Evolutionary conservation across 2,329 filamentous ascomycete species (phyloP), one percentile per base, ranked within the genome.

Genomic region (Aspergillus awamori): DNA sequence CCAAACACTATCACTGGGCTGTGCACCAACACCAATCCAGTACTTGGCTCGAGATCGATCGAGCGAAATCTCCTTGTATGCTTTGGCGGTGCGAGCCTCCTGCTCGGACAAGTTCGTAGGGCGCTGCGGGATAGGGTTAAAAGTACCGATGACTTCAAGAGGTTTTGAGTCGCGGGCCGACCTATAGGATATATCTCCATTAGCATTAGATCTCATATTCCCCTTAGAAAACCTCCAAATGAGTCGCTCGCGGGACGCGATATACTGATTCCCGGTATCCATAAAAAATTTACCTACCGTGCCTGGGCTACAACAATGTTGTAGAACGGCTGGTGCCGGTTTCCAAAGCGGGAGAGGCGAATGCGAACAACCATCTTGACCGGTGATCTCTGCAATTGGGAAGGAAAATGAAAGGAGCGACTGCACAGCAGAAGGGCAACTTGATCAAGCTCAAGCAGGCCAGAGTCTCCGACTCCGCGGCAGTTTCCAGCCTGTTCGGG

Each of bases 261-360:
- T 30, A 33, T 33, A n/a, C 30, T 11, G 26, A 39, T 41, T 24
- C 33, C n/a, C n/a, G 13, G 33, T 30, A 20, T 26, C 59, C 36
- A 45, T 49, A 39, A 59, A 58, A 54, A 48, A 51, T 51, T 48
- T 49, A 68, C 83, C 67, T 85, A 96, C 91, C 93, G 89, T 51
- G 93, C 93, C 73, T 98, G 94, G 15, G 93, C 87, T 66, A 99
- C 91, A 67, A 98, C 92, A 66, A 99, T 97, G 81, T 99, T 99
- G 85, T 97, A 99, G 71, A 97, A 90, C 2, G 95, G 94, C n/a
- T 86, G 77, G 76, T 96, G 93, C 67, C 86, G 87, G 77, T 90
- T 92, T 75, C 93, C 93, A 77, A 98, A 97, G 77, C 95, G 93
- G 70, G 95, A 91, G 70, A 99, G 88, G 62, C 95, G 90, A 77